Evolutionary conservation across 352 stramenopile species (phyloP).

Genomic region (Pythium coloratum): DNA sequence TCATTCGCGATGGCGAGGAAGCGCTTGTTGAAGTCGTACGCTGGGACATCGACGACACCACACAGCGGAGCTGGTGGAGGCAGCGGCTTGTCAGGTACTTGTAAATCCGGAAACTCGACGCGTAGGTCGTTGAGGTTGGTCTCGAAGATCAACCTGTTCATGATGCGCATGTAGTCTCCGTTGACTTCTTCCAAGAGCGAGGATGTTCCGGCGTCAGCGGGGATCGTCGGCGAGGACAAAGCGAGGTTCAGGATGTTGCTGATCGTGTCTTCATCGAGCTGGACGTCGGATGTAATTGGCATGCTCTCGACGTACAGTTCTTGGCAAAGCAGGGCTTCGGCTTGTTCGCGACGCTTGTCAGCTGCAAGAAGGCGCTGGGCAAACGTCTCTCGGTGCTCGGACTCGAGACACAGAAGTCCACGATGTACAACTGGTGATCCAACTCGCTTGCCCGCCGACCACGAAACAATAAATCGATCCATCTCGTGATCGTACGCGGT

Average conservation of each 20-base stretch:
- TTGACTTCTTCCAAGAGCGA: conserved; percentile 89
- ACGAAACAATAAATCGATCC: conserved; percentile 67
- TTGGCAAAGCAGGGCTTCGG: conserved; percentile 62
- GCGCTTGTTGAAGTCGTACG: conserved; percentile 73
- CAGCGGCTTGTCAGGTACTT: conserved; percentile 32
- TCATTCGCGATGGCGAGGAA: conserved; percentile 61
- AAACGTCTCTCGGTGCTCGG: conserved; percentile 50
- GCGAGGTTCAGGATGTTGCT: conserved; percentile 72
- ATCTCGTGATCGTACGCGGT: conserved; percentile 56
- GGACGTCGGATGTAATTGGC: conserved; percentile 62
- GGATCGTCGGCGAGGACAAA: conserved; percentile 55
- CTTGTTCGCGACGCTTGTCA: conserved; percentile 48
- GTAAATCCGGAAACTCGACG: conserved; percentile 56
- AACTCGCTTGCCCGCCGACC: conserved; percentile 72
- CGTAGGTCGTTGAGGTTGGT: conserved; percentile 64
- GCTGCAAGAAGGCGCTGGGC: conserved; percentile 41
- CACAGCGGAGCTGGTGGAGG: conserved; percentile 37
- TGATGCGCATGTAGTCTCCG: conserved; percentile 89
- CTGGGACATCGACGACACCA: conserved; percentile 49
- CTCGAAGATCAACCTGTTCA: conserved; percentile 93
- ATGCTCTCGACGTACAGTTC: conserved; percentile 76
- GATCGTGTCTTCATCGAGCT: conserved; percentile 70
- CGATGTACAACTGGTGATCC: conserved; percentile 63
- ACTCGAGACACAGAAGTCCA: conserved; percentile 64
- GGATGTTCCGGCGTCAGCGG: conserved; percentile 55